These are phyloP conservation scores for Phalaenopsis aphrodite DNA, from an alignment of 106 monocot species.

Conservation along the genomic window DNA sequence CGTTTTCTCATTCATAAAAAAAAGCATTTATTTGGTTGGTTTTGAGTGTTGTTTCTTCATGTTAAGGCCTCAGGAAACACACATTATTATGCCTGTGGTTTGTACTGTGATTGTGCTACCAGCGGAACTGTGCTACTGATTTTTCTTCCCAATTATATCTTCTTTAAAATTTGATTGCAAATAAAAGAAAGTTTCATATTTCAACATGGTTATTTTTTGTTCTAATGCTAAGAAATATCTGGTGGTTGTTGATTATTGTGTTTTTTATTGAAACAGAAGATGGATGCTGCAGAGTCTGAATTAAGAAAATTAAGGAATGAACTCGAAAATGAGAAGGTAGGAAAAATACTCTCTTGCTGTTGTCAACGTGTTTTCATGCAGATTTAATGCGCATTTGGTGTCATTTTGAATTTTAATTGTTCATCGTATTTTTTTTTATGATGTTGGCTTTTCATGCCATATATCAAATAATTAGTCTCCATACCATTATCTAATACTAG, in stretches of 20 bases:
- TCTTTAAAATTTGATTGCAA: neutral
- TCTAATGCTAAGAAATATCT: neutral
- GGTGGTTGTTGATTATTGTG: neutral
- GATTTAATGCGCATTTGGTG: neutral
- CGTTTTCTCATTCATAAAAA: too few species aligned
- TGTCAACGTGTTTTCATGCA: neutral
- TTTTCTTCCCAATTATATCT: neutral
- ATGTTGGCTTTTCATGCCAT: neutral
- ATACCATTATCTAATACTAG: neutral
- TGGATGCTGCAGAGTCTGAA: constrained; percentile 51
- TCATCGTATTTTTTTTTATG: neutral
- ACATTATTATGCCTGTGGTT: too few species aligned
- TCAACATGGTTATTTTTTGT: neutral
- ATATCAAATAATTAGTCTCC: neutral
- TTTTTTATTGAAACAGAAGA: constrained; percentile 41
- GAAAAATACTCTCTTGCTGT: constrained; percentile 11
- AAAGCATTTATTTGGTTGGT: too few species aligned
- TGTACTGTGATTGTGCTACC: too few species aligned
- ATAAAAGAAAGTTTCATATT: neutral
- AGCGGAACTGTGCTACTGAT: neutral
- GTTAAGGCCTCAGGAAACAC: too few species aligned
- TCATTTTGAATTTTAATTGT: constrained; percentile 1
- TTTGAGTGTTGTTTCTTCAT: too few species aligned
- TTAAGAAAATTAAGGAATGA: constrained; percentile 55
- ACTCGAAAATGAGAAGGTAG: constrained; percentile 93